phyloP scores from a whole-genome alignment of 129 eudicot genomes.

The Silybum marianum region DNA sequence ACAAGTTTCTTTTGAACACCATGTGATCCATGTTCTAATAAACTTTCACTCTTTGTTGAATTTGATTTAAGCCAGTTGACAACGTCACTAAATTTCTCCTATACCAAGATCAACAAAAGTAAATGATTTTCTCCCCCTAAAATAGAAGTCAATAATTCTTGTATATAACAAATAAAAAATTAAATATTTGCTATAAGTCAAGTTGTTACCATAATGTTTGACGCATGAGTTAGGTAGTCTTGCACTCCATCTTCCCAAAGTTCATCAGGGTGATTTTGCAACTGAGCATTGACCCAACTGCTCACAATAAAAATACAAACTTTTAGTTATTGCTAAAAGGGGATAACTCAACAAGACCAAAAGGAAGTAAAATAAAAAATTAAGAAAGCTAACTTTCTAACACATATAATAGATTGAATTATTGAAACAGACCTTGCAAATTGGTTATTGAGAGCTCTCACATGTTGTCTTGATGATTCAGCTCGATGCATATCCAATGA shows the following conservation, averaged over 20 bases:
- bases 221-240: slow-evolving; percentile 79
- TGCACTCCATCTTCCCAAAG: slow-evolving; percentile 96
- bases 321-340: not conserved
- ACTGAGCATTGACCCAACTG: slow-evolving; percentile 93
- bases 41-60: slow-evolving; percentile 51
- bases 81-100: slow-evolving; percentile 92
- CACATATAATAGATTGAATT: not conserved
- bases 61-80: slow-evolving; percentile 91
- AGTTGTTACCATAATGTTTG: slow-evolving; percentile 69
- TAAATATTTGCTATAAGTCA: not conserved
- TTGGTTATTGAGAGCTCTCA: slow-evolving; percentile 94
- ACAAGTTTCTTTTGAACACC: slow-evolving; percentile 38
- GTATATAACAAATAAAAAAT: not conserved
- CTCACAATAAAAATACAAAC: slow-evolving; percentile 19
- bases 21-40: slow-evolving; percentile 36
- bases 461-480: slow-evolving; percentile 80
- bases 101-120: slow-evolving; percentile 23
- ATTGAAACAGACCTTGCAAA: slow-evolving; percentile 69
- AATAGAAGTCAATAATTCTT: not conserved
- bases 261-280: slow-evolving; percentile 92
- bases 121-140: not conserved
- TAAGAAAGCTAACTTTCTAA: not conserved
- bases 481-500: slow-evolving; percentile 65
- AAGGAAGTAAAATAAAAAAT: no score
- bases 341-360: no score